Conservation (phyloP, 176 grass and related monocot genomes). For the Lolium multiflorum region DNA sequence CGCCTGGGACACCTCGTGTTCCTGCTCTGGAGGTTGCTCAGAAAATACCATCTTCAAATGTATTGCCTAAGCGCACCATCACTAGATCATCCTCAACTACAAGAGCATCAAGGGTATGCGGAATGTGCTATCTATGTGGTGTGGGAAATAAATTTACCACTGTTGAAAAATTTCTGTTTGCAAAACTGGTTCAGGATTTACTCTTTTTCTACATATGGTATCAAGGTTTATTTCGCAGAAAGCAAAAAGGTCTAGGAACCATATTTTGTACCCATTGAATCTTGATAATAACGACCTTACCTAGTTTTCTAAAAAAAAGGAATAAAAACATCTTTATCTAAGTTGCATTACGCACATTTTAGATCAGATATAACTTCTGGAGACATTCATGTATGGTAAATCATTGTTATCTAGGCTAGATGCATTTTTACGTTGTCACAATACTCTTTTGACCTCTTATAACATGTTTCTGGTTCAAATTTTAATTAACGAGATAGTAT, state of each 20-base stretch:
- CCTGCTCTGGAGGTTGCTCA: constrained; percentile 64
- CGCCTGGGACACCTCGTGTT: constrained; percentile 82
- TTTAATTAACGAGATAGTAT: neutral
- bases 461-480: neutral
- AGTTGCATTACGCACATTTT: neutral
- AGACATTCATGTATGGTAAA: constrained; percentile 1
- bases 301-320: neutral
- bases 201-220: neutral
- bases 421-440: neutral
- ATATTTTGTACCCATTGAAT: neutral
- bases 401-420: constrained; percentile 3
- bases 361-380: neutral
- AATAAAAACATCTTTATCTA: neutral
- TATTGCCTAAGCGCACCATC: constrained; percentile 61
- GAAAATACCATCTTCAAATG: constrained; percentile 56
- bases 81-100: constrained; percentile 79
- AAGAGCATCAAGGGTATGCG: constrained; percentile 83
- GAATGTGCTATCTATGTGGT: neutral
- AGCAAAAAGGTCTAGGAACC: neutral
- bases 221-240: neutral
- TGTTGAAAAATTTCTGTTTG: neutral
- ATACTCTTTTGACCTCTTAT: constrained; percentile 2
- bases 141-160: neutral
- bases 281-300: neutral
- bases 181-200: neutral